Conservation (phyloP, 352 stramenopile species). For the Globisporangium apiculatum region DNA sequence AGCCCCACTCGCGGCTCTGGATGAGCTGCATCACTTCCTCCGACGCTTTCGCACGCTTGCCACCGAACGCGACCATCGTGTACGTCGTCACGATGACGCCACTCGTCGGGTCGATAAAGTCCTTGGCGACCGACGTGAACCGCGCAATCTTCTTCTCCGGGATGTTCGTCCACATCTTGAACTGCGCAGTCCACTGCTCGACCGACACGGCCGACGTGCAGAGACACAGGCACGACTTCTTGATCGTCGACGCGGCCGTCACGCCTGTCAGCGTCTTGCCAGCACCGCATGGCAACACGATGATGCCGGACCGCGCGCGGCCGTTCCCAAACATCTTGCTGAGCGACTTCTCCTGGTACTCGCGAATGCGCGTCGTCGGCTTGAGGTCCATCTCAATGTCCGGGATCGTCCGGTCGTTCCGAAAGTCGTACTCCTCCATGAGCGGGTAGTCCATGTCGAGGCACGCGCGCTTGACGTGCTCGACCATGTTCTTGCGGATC, state of each 20-base stretch:
- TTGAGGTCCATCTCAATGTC: constrained; percentile 87
- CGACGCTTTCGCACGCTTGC: constrained; percentile 87
- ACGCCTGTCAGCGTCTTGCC: constrained; percentile 87
- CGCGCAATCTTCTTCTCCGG: constrained; percentile 80
- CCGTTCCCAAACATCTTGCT: constrained; percentile 99
- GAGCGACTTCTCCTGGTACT: constrained; percentile 98
- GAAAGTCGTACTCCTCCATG: constrained; percentile 99
- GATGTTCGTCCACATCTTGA: constrained; percentile 97
- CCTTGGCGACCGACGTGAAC: constrained; percentile 77
- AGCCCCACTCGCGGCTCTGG: constrained; percentile 96
- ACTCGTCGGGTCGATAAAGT: constrained; percentile 75
- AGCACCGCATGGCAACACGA: constrained; percentile 98
- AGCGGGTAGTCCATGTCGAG: constrained; percentile 96
- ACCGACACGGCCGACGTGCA: constrained; percentile 97
- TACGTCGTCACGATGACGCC: constrained; percentile 97
- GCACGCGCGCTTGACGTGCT: constrained; percentile 93
- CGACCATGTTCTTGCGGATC: constrained; percentile 84
- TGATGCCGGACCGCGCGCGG: constrained; percentile 97
- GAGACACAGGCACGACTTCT: constrained; percentile 96
- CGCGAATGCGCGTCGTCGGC: constrained; percentile 91
- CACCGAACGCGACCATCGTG: constrained; percentile 95
- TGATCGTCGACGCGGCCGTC: constrained; percentile 94
- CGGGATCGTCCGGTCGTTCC: constrained; percentile 82
- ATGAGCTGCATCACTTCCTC: constrained; percentile 97
- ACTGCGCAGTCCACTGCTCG: constrained; percentile 98